Percentiles rank a stretch among this genome's conserved stretches.
Conservation (phyloP, 441 rosid genomes). For the Pelargonium australe region DNA sequence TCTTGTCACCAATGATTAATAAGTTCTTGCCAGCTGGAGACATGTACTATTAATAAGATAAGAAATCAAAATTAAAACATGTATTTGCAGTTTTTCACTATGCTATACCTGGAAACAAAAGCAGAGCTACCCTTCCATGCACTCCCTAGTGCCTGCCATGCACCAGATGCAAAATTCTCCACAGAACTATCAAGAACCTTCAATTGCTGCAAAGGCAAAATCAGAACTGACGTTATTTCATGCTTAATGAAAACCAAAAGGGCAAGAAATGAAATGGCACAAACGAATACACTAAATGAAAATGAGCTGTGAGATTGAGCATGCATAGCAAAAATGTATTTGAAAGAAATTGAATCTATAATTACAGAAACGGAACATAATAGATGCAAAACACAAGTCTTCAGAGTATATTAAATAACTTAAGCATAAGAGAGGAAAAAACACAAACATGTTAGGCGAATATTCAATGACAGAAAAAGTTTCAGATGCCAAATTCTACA, state of each 20-base stretch:
- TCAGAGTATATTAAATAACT: background rate
- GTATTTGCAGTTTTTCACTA: background rate
- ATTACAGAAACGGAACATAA: background rate
- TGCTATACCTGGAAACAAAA: conserved; percentile 64
- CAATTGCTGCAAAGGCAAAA: conserved; percentile 43
- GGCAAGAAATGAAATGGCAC: background rate
- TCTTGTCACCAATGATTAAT: background rate
- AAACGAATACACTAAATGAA: background rate
- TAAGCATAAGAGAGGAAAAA: background rate
- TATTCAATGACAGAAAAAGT: background rate
- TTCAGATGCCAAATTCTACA: background rate
- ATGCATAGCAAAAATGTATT: background rate
- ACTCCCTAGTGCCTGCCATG: conserved; percentile 86
- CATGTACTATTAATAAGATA: background rate
- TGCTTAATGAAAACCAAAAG: background rate
- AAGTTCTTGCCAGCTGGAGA: background rate
- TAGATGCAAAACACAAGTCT: background rate
- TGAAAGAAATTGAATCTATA: background rate
- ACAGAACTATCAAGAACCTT: conserved; percentile 79
- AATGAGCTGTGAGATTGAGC: background rate
- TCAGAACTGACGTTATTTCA: conserved; percentile 7
- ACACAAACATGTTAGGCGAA: background rate
- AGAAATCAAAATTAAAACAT: background rate
- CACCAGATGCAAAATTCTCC: conserved; percentile 89
- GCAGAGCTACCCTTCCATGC: conserved; percentile 68